phyloP scores from a whole-genome alignment of 495 filamentous ascomycete species.

The Entonaema liquescens region DNA sequence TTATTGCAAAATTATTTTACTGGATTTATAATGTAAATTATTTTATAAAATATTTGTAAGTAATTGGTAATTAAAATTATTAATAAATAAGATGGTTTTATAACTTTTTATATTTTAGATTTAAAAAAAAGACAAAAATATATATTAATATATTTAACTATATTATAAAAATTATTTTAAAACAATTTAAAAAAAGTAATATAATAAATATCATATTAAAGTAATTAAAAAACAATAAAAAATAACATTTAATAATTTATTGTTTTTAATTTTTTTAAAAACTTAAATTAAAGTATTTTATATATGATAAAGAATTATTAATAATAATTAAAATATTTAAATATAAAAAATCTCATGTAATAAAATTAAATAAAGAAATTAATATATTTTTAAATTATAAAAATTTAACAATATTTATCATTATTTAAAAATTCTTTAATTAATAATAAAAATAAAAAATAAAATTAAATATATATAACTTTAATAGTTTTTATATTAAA shows the following conservation, averaged over 20 bases:
- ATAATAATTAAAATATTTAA: background rate
- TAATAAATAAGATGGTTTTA: too few relatives aligned
- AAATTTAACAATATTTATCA: background rate
- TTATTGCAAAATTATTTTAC: too few relatives aligned
- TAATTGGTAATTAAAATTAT: too few relatives aligned
- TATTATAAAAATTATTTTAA: background rate
- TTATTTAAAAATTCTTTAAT: background rate
- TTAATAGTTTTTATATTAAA: background rate
- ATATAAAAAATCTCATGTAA: background rate
- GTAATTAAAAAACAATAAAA: background rate
- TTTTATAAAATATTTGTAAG: too few relatives aligned
- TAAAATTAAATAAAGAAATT: background rate
- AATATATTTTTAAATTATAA: background rate
- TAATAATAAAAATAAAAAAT: background rate
- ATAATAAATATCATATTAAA: background rate
- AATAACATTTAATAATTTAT: background rate
- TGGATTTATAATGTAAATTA: too few relatives aligned
- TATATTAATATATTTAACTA: background rate
- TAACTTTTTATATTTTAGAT: too few relatives aligned
- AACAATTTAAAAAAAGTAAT: background rate
- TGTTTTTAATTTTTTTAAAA: background rate
- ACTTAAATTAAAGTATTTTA: background rate
- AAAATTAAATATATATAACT: background rate
- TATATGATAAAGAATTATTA: background rate
- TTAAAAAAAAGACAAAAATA: background rate